These are phyloP conservation scores for Bacidia gigantensis DNA, from an alignment of 495 filamentous ascomycete genomes.

Conservation along the genomic window DNA sequence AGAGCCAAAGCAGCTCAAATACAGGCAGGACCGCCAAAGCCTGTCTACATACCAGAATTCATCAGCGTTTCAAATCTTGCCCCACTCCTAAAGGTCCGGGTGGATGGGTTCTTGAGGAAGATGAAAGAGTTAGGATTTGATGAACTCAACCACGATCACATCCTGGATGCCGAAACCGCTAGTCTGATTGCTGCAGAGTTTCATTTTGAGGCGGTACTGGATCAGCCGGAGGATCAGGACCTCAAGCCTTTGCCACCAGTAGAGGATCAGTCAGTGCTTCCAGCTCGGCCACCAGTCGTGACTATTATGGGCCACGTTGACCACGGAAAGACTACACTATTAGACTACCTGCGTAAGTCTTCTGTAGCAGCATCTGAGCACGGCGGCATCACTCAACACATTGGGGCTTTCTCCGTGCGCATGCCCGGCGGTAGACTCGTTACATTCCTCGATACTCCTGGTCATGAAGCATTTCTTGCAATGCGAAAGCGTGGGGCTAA, in stretches of 20 bases:
- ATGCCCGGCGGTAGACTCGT: slow-evolving; percentile 76
- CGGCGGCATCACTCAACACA: slow-evolving; percentile 97
- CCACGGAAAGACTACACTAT: slow-evolving; percentile 93
- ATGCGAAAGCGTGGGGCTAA: slow-evolving; percentile 95
- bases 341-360: slow-evolving; percentile 88
- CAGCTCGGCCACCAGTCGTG: slow-evolving; percentile 76
- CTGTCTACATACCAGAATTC: slow-evolving; percentile 74
- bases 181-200: slow-evolving; percentile 86
- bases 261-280: slow-evolving; percentile 57
- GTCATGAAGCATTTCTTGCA: slow-evolving; percentile 85
- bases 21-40: slow-evolving; percentile 33
- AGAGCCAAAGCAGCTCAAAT: slow-evolving; percentile 32
- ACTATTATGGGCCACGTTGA: slow-evolving; percentile 99
- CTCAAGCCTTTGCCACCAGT: slow-evolving; percentile 52
- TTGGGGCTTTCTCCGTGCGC: slow-evolving; percentile 91
- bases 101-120: slow-evolving; percentile 57
- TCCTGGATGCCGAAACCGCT: slow-evolving; percentile 81
- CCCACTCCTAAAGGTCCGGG: slow-evolving; percentile 55
- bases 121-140: slow-evolving; percentile 77
- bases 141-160: slow-evolving; percentile 58
- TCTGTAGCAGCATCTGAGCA: slow-evolving; percentile 83
- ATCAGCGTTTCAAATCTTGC: slow-evolving; percentile 81
- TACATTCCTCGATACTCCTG: slow-evolving; percentile 95
- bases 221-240: slow-evolving; percentile 51
- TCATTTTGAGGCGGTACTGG: slow-evolving; percentile 81